These are phyloP conservation scores for Neobulgaria alba DNA, from an alignment of 2,329 filamentous ascomycete species.

Conservation along the genomic window DNA sequence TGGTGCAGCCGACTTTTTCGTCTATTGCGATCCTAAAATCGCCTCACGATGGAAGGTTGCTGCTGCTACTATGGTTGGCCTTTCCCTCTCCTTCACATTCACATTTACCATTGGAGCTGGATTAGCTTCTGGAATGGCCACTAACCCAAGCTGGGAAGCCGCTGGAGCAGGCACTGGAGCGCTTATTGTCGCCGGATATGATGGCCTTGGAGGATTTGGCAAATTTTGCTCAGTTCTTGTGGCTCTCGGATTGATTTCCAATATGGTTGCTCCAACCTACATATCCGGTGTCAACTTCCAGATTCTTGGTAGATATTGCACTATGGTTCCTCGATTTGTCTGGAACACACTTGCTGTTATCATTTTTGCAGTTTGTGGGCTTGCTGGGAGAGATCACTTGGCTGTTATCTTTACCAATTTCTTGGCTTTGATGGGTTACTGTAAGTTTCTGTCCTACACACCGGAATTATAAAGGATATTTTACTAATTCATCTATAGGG, in stretches of 20 bases:
- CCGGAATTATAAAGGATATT: too few relatives aligned
- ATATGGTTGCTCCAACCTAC: conserved; percentile 58
- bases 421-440: conserved; percentile 62
- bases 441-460: conserved; percentile 22
- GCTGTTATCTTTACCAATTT: conserved; percentile 61
- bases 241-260: conserved; percentile 55
- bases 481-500: conserved; percentile 24
- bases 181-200: conserved; percentile 54
- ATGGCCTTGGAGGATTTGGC: conserved; percentile 51
- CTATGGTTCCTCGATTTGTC: conserved; percentile 50
- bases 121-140: conserved; percentile 47
- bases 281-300: conserved; percentile 60
- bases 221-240: conserved; percentile 58
- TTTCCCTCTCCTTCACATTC: conserved; percentile 50
- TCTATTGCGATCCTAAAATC: conserved; percentile 49
- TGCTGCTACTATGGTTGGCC: conserved; percentile 45
- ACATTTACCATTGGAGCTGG: conserved; percentile 54
- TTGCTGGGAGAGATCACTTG: conserved; percentile 52
- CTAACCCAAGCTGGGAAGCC: conserved; percentile 46
- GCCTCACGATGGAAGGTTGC: conserved; percentile 41
- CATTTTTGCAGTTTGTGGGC: conserved; percentile 55
- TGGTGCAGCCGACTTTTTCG: conserved; percentile 58
- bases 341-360: conserved; percentile 57
- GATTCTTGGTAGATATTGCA: conserved; percentile 50
- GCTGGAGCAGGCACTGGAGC: conserved; percentile 52